Percentiles rank a stretch among this genome's conserved stretches.
These are phyloP conservation scores for Verticillium tricorpus DNA, from an alignment of 2,329 filamentous ascomycete genomes.

Conservation along the genomic window DNA sequence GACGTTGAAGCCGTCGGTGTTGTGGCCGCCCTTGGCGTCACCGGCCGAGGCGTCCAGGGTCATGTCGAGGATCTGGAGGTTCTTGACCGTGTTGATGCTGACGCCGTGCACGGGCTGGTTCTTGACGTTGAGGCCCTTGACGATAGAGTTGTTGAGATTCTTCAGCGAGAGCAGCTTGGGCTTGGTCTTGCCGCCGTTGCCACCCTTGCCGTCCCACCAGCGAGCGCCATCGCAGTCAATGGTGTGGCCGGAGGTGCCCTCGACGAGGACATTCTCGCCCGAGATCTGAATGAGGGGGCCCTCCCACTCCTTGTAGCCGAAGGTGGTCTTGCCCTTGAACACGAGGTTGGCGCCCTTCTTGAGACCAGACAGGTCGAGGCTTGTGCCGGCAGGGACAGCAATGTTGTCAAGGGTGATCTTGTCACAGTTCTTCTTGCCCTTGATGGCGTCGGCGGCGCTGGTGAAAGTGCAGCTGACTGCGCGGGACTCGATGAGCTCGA, in stretches of 20 bases:
- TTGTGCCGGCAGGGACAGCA: slow-evolving; percentile 51
- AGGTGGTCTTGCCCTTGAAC: slow-evolving; percentile 62
- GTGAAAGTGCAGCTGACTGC: slow-evolving; percentile 47
- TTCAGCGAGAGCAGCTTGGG: slow-evolving; percentile 43
- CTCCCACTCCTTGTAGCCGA: slow-evolving; percentile 61
- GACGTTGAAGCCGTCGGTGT: slow-evolving; percentile 58
- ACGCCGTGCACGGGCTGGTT: slow-evolving; percentile 39
- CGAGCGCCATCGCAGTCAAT: slow-evolving; percentile 52
- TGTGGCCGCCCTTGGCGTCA: slow-evolving; percentile 35
- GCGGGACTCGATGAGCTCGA: slow-evolving; percentile 6
- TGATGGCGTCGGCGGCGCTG: slow-evolving; percentile 39
- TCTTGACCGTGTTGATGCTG: slow-evolving; percentile 30
- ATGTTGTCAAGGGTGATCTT: slow-evolving; percentile 50
- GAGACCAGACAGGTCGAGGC: slow-evolving; percentile 53
- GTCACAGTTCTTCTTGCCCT: slow-evolving; percentile 47
- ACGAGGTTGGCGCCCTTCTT: slow-evolving; percentile 42
- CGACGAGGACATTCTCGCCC: slow-evolving; percentile 50
- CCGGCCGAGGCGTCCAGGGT: slow-evolving; percentile 34
- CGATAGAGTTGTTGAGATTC: slow-evolving; percentile 28
- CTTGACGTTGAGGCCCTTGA: slow-evolving; percentile 32
- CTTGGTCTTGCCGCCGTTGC: slow-evolving; percentile 57
- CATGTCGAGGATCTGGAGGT: slow-evolving; percentile 32
- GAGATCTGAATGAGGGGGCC: slow-evolving; percentile 60
- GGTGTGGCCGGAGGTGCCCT: slow-evolving; percentile 43
- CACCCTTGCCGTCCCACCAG: slow-evolving; percentile 60